Evolutionary conservation across 805 yeast species (phyloP), one percentile per base, ranked within the genome.

Genomic region (Yarrowia keelungensis): DNA sequence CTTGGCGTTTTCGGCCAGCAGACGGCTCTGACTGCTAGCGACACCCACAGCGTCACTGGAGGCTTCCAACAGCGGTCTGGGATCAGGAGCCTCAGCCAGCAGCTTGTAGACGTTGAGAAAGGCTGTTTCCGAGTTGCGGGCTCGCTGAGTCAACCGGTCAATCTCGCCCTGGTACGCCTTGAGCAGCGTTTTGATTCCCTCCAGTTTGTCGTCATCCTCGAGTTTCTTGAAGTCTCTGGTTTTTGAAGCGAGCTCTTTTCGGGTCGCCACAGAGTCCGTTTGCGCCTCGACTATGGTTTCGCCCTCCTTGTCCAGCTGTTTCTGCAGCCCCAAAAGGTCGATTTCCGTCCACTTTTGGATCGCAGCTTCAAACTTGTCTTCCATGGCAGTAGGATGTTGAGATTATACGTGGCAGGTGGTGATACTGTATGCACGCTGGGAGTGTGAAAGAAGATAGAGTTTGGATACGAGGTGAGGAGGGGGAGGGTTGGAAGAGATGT

Each of bases 21-120:
- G 77, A 10, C 78, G 77, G 3, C 82, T 83, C 8, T 84, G 79
- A 66, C 90, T 91, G 22, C 83, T 80, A 0, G 83, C 81, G 19
- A 85, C 83, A 3, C 83, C 77, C 8, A 89, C 85, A 5, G 91
- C 85, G 62, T 88, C 91, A 36, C 90, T 75, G 1, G 93, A 86
- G 46, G 87, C 83, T 73, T 89, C 90, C 69, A 94, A 79, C 50
- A 93, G 77, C 5, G 97, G 96, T 71, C 84, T 86, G 0, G 98
- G 98, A 79, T 94, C 98, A 0, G 98, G 98, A 0, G 96, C 93
- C 76, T 93, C 97, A 5, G 92, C 91, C 5, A 94, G 79, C 15
- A 86, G 81, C 69, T 91, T 81, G 79, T 94, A 94, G 26, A 91
- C 81, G 19, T 87, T 86, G 76, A 92, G 85, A 74, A 95, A 89